These are phyloP conservation scores for Nematodospora anomalae DNA, from an alignment of 1,139 yeast genomes.

Conservation along the genomic window DNA sequence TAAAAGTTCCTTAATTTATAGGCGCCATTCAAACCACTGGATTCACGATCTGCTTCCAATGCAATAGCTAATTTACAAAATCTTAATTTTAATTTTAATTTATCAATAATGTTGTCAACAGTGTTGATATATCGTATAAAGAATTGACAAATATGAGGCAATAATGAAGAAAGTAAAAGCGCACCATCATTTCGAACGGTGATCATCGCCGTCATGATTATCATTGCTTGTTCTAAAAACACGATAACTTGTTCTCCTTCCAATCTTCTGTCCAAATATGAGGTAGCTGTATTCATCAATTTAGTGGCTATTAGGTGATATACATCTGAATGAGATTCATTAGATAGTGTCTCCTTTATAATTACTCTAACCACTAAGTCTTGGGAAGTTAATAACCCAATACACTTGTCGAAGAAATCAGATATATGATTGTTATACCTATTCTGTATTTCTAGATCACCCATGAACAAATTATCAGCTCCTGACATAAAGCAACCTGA, in stretches of 20 bases:
- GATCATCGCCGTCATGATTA: constrained; percentile 41
- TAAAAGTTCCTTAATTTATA: constrained; percentile 57
- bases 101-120: constrained; percentile 36
- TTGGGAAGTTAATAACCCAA: constrained; percentile 46
- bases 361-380: constrained; percentile 52
- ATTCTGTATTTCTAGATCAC: constrained; percentile 25
- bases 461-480: constrained; percentile 21
- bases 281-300: constrained; percentile 26
- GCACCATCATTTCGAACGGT: constrained; percentile 39
- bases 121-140: constrained; percentile 34
- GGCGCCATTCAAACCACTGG: constrained; percentile 54
- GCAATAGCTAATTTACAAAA: constrained; percentile 56
- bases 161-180: constrained; percentile 33
- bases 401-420: constrained; percentile 51
- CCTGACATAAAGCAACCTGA: constrained; percentile 53
- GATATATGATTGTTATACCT: constrained; percentile 33
- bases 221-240: constrained; percentile 41
- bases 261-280: constrained; percentile 26
- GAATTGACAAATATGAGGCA: constrained; percentile 33
- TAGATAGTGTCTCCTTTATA: constrained; percentile 44
- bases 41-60: constrained; percentile 43
- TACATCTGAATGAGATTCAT: constrained; percentile 49
- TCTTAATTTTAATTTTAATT: constrained; percentile 54
- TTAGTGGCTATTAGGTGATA: constrained; percentile 38
- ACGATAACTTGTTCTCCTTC: constrained; percentile 34